phyloP scores from a whole-genome alignment of 1,139 yeast genomes.

The Saccharomyces hybrid region DNA sequence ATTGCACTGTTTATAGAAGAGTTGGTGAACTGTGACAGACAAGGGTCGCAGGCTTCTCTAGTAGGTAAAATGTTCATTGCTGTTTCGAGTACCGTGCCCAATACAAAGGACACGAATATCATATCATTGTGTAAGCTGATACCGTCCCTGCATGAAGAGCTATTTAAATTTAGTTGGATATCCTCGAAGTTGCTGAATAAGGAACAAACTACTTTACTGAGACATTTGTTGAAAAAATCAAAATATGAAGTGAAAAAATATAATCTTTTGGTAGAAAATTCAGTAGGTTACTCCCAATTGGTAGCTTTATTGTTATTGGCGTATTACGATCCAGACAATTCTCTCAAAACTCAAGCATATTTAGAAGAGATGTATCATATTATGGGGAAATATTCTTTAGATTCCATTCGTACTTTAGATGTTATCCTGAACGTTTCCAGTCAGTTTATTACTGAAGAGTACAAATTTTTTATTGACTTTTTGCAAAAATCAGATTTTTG shows the following conservation, averaged over 20 bases:
- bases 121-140: constrained; percentile 10
- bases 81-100: constrained; percentile 10
- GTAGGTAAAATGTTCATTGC: constrained; percentile 21
- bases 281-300: constrained; percentile 73
- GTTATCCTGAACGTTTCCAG: constrained; percentile 47
- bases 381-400: constrained; percentile 73
- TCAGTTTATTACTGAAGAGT: constrained; percentile 40
- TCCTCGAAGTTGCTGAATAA: constrained; percentile 19
- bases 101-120: constrained; percentile 9
- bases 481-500: constrained; percentile 56
- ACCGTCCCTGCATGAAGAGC: constrained; percentile 14
- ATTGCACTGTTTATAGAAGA: constrained; percentile 12
- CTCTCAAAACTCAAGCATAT: constrained; percentile 41
- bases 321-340: constrained; percentile 38
- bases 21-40: constrained; percentile 4
- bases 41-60: constrained; percentile 6
- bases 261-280: constrained; percentile 69
- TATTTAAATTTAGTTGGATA: constrained; percentile 23
- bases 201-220: constrained; percentile 17
- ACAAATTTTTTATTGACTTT: constrained; percentile 42
- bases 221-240: constrained; percentile 23
- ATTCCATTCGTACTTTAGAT: constrained; percentile 67
- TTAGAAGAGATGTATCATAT: constrained; percentile 47
- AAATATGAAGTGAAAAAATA: constrained; percentile 64
- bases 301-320: constrained; percentile 46